Base-by-base conservation (phyloP, 257 asterid species). In the Solanum medicagineum region DNA sequence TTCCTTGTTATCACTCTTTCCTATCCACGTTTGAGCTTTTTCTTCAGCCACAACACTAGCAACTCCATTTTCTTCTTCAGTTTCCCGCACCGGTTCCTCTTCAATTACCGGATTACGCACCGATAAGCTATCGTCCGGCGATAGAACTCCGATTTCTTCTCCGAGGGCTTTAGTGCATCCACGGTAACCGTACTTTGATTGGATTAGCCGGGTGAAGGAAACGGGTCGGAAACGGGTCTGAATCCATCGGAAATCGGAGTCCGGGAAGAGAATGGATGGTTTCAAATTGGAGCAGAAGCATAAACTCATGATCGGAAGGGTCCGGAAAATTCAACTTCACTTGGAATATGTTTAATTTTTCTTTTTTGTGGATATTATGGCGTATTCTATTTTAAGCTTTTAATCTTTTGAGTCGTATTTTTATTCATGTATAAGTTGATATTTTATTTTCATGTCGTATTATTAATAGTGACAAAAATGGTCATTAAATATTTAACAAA, bases 101-200 rank as follows among this genome's bases (percentile, higher is more conserved):
- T 86, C 94, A 75, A 88, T 20, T 40, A 83, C 82, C 2, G 91
- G 84, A 86, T 87, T 74, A 24, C 90, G 93, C 65, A 79, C 87
- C 2, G 93, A 88, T 87, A 90, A 90, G 89, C 92, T 54, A 89
- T 91, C 97, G 87, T 94, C 95, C 17, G 95, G 90, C 84, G 91
- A 82, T 65, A 93, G 83, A 85, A 92, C 86, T 60, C 91, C 97
- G 70, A 92, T 84, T 60, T 87, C 94, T 55, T 96, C 97, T 26
- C 89, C 85, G 86, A 87, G 81, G 11, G 94, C 91, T 85, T 87
- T 90, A 47, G 87, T 44, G 51, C 7, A 62, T 17, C 42, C 55
- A 74, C 84, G 17, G 22, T 80, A 83, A 69, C 77, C 59, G 63
- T 32, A 49, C 57, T 56, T 69, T 15, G 36, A 82, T 62, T 17